Conservation (phyloP, 192 early-diverging fungal species). For the Fimicolochytrium jonesii region DNA sequence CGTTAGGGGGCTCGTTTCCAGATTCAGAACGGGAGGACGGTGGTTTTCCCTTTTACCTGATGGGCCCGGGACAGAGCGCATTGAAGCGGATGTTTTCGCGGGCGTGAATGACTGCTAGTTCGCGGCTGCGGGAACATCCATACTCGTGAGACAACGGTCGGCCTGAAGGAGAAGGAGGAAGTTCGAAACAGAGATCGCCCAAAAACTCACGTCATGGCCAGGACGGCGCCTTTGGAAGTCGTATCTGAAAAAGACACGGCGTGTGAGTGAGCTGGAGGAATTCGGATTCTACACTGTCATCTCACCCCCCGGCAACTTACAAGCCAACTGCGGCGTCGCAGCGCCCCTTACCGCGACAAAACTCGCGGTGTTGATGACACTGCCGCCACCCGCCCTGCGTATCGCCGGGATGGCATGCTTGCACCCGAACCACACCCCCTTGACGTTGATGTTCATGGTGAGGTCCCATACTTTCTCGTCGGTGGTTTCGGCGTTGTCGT, state of each 20-base stretch:
- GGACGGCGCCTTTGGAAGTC: conserved; percentile 80
- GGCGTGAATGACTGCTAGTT: conserved; percentile 78
- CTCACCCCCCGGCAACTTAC: no score
- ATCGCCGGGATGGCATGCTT: conserved; percentile 76
- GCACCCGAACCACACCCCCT: conserved; percentile 87
- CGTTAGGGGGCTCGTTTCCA: no score
- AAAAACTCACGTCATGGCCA: conserved; percentile 77
- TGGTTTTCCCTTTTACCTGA: no score
- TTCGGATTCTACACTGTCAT: not conserved
- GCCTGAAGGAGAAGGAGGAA: no score
- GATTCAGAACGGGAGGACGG: no score
- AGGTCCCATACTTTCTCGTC: conserved; percentile 75
- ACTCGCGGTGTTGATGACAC: conserved; percentile 81
- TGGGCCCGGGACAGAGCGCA: conserved; percentile 74
- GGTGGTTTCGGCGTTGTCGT: conserved; percentile 74
- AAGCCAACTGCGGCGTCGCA: conserved; percentile 80
- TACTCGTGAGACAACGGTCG: no score
- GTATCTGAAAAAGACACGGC: conserved; percentile 69
- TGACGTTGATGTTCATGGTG: conserved; percentile 76
- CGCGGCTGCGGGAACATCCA: conserved; percentile 43
- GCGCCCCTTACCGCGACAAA: conserved; percentile 75
- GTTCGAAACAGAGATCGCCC: no score
- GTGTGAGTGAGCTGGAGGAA: no score
- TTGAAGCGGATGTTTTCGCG: conserved; percentile 84
- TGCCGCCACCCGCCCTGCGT: conserved; percentile 66